phyloP scores from a whole-genome alignment of 2,329 filamentous ascomycete genomes.

The Ustulina deusta region DNA sequence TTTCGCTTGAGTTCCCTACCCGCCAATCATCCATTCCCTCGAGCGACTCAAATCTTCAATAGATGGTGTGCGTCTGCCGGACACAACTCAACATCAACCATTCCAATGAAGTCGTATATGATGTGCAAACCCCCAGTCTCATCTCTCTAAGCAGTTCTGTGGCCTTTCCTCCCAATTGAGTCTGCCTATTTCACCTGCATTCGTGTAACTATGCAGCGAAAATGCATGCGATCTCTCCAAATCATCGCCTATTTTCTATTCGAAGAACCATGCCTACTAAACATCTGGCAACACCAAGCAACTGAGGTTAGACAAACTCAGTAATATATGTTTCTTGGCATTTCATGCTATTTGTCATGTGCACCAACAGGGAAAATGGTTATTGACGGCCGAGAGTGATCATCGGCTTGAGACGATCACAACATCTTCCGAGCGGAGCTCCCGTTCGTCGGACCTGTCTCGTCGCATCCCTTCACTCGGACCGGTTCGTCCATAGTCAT shows the following conservation, averaged over 20 bases:
- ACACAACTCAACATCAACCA: constrained; percentile 5
- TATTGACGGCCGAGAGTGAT: constrained; percentile 2
- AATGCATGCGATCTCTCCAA: background rate
- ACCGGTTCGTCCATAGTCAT: background rate
- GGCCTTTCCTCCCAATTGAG: background rate
- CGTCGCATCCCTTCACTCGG: background rate
- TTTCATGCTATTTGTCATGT: constrained; percentile 24
- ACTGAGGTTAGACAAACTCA: constrained; percentile 10
- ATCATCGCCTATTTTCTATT: background rate
- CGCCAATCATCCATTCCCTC: constrained; percentile 8
- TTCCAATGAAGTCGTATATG: background rate
- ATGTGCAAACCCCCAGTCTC: background rate
- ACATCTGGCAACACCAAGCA: background rate
- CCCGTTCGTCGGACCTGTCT: background rate
- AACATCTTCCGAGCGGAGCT: background rate
- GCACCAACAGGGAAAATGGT: background rate
- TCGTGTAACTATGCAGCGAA: background rate
- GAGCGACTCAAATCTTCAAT: background rate
- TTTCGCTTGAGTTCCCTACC: background rate
- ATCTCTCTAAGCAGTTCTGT: background rate
- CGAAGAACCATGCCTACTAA: background rate
- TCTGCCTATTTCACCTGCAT: constrained; percentile 1
- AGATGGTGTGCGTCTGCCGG: background rate
- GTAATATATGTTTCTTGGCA: constrained; percentile 17
- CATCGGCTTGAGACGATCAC: background rate